Percentiles rank a stretch among this genome's conserved stretches.
Evolutionary conservation across 2,329 filamentous ascomycete species (phyloP).

Genomic region (Fusarium incarnatum): DNA sequence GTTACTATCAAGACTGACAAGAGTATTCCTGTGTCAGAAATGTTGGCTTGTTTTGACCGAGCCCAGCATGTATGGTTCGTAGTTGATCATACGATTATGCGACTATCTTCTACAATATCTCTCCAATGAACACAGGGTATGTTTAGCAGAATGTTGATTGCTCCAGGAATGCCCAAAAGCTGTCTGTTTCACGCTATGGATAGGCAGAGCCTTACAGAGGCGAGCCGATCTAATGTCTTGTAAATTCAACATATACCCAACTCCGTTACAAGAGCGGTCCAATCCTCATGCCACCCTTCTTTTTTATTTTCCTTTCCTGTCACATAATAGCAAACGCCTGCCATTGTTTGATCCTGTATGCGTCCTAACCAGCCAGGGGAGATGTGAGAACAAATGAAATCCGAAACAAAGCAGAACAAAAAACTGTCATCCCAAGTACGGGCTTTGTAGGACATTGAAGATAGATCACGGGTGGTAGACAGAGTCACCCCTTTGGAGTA

Average conservation of each 20-base stretch:
- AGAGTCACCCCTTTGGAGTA: slow-evolving; percentile 51
- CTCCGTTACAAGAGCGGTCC: slow-evolving; percentile 12
- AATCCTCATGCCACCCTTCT: slow-evolving; percentile 14
- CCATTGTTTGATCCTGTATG: slow-evolving; percentile 21
- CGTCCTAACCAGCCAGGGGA: slow-evolving; percentile 16
- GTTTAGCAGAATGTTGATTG: not conserved
- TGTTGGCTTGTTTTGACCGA: not conserved
- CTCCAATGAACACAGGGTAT: not conserved
- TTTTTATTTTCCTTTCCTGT: slow-evolving; percentile 19
- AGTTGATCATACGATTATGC: not conserved
- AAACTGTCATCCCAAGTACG: slow-evolving; percentile 24
- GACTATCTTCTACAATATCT: not conserved
- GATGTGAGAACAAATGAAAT: slow-evolving; percentile 20
- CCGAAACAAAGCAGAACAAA: slow-evolving; percentile 28
- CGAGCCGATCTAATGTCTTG: not conserved
- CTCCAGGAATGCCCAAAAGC: not conserved
- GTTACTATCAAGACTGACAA: not conserved
- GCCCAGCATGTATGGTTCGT: not conserved
- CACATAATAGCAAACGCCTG: slow-evolving; percentile 33
- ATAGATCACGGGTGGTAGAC: slow-evolving; percentile 35
- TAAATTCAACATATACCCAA: not conserved
- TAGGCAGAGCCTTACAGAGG: not conserved
- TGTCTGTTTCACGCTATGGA: not conserved
- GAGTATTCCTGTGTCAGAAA: not conserved
- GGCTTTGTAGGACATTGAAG: not conserved